A percentile compares a stretch with the other conserved stretches of the same genome.
Conservation (phyloP, 2,329 filamentous ascomycete species). For the Mycosphaerella arachidis region DNA sequence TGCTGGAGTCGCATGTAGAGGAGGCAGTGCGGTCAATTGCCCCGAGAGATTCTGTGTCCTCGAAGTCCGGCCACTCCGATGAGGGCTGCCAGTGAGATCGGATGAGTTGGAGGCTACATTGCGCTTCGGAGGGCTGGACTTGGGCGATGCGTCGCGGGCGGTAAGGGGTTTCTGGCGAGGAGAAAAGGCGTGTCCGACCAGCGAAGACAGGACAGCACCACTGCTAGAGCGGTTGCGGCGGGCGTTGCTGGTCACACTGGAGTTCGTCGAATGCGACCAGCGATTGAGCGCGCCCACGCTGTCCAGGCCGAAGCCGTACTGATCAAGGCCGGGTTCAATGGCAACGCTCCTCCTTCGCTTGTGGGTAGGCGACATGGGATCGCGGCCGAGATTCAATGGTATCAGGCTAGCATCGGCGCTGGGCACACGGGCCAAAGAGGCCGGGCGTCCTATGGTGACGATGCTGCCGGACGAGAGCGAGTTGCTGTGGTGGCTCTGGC, state of each 20-base stretch:
- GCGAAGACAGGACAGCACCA: constrained; percentile 35
- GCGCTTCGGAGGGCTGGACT: constrained; percentile 36
- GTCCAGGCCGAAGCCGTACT: constrained; percentile 22
- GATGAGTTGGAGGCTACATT: constrained; percentile 12
- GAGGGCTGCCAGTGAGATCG: constrained; percentile 22
- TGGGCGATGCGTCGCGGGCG: constrained; percentile 33
- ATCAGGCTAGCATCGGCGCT: constrained; percentile 23
- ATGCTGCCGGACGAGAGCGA: constrained; percentile 43
- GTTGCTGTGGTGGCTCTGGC: constrained; percentile 33
- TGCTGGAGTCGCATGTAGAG: constrained; percentile 31
- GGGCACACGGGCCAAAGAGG: constrained; percentile 30
- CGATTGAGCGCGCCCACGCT: constrained; percentile 51
- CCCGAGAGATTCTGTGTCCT: constrained; percentile 16
- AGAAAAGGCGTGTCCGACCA: constrained; percentile 33
- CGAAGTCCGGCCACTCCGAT: constrained; percentile 23
- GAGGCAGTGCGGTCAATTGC: constrained; percentile 29
- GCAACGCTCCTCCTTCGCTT: constrained; percentile 40
- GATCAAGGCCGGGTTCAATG: constrained; percentile 31
- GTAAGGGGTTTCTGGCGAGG: constrained; percentile 28
- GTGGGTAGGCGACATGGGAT: constrained; percentile 19
- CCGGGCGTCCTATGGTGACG: constrained; percentile 39
- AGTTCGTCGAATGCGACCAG: constrained; percentile 55
- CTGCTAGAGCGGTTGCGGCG: constrained; percentile 38
- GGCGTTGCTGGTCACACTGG: constrained; percentile 39
- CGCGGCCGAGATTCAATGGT: constrained; percentile 21